phyloP scores from a whole-genome alignment of 495 filamentous ascomycete species.

The Trichoderma virens region DNA sequence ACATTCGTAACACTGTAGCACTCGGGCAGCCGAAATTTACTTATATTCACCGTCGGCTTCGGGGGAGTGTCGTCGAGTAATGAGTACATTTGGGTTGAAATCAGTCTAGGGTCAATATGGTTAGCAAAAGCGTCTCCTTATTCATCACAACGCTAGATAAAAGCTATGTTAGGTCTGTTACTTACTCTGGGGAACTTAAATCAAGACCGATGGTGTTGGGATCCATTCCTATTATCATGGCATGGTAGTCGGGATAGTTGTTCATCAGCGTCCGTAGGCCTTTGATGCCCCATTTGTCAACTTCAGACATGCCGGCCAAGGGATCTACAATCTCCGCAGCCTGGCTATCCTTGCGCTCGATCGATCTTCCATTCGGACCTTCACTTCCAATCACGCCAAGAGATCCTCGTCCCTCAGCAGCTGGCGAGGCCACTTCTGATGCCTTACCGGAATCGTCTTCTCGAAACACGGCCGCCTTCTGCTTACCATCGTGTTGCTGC shows the following conservation, averaged over 20 bases:
- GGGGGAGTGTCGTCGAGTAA: constrained; percentile 64
- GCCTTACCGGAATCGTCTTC: constrained; percentile 9
- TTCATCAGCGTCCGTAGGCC: constrained; percentile 74
- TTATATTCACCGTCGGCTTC: constrained; percentile 66
- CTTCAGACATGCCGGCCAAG: constrained; percentile 66
- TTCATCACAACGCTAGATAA: not conserved
- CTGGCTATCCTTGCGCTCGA: constrained; percentile 11
- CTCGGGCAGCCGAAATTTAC: constrained; percentile 68
- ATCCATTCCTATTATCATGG: constrained; percentile 71
- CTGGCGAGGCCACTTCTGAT: constrained; percentile 16
- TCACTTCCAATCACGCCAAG: constrained; percentile 41
- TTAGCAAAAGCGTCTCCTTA: not conserved
- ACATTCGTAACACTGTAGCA: constrained; percentile 88
- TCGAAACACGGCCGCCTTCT: not conserved
- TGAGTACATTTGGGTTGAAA: constrained; percentile 47
- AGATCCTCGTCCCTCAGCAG: constrained; percentile 26
- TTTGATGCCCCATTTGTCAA: constrained; percentile 73
- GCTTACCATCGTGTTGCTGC: not conserved
- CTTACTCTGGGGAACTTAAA: constrained; percentile 71
- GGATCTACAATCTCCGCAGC: constrained; percentile 42
- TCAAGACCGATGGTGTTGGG: constrained; percentile 70
- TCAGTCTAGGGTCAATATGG: constrained; percentile 14
- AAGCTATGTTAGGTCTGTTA: not conserved
- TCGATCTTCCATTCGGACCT: constrained; percentile 27
- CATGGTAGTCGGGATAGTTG: constrained; percentile 66